Evolutionary conservation across 2,329 filamentous ascomycete species (phyloP).

Genomic region (Stagonosporopsis cucurbitacearum): DNA sequence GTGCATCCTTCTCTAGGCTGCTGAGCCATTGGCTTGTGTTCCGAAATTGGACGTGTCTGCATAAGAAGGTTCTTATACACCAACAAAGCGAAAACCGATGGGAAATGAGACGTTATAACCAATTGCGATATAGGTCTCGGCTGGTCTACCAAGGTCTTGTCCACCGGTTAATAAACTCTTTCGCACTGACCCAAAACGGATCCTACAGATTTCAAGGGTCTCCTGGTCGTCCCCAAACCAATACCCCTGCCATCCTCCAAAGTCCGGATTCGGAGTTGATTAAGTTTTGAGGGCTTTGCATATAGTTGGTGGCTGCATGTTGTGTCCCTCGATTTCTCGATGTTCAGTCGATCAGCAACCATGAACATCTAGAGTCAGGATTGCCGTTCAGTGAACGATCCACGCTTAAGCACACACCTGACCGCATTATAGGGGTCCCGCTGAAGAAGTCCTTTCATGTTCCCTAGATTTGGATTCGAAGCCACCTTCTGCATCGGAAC

Average conservation of each 20-base stretch:
- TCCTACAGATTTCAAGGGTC: background rate
- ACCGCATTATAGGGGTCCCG: background rate
- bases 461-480: background rate
- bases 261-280: background rate
- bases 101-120: constrained; percentile 3
- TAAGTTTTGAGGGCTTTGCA: background rate
- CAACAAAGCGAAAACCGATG: background rate
- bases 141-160: background rate
- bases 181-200: constrained; percentile 6
- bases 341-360: background rate
- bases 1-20: background rate
- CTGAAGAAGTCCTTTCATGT: background rate
- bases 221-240: background rate
- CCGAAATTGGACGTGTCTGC: background rate
- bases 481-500: background rate
- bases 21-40: background rate
- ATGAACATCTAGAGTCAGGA: background rate
- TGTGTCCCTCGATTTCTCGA: background rate
- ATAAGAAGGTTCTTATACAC: background rate
- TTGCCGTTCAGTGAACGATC: background rate
- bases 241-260: background rate
- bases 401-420: background rate
- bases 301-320: background rate
- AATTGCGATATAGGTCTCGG: constrained; percentile 5
- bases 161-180: constrained; percentile 12